These are phyloP conservation scores for Coemansia sp. DNA, from an alignment of 192 early-diverging fungal species.

Conservation along the genomic window DNA sequence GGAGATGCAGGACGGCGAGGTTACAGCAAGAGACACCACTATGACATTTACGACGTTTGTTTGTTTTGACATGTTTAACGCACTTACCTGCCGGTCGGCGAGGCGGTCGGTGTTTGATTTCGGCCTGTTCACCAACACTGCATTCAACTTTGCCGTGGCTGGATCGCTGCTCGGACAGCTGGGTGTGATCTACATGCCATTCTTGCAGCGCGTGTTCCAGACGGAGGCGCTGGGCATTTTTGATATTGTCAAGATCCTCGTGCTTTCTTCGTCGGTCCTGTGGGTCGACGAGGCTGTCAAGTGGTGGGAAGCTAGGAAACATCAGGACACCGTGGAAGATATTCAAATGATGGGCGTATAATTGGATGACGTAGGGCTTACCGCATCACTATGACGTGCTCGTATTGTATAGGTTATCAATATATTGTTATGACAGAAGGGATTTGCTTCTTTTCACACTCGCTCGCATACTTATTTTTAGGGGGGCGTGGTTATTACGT, in stretches of 20 bases:
- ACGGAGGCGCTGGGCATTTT: slow-evolving; percentile 79
- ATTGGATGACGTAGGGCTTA: background rate
- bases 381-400: background rate
- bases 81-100: slow-evolving; percentile 85
- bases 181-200: slow-evolving; percentile 85
- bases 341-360: slow-evolving; percentile 51
- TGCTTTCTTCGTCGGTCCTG: slow-evolving; percentile 77
- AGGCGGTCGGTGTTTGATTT: slow-evolving; percentile 79
- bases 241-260: slow-evolving; percentile 72
- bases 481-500: background rate
- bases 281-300: slow-evolving; percentile 88
- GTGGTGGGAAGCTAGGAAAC: slow-evolving; percentile 52
- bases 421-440: background rate
- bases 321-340: slow-evolving; percentile 39
- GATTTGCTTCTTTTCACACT: background rate
- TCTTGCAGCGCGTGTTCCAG: slow-evolving; percentile 92
- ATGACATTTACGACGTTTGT: slow-evolving; percentile 99
- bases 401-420: background rate
- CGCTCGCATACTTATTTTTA: background rate
- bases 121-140: slow-evolving; percentile 85
- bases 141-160: slow-evolving; percentile 85
- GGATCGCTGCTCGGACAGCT: slow-evolving; percentile 85
- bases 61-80: slow-evolving; percentile 96
- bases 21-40: slow-evolving; percentile 78
- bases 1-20: slow-evolving; percentile 75